Base-by-base conservation (phyloP, 73 alveolate species). In the Paramecium tetraurelia region DNA sequence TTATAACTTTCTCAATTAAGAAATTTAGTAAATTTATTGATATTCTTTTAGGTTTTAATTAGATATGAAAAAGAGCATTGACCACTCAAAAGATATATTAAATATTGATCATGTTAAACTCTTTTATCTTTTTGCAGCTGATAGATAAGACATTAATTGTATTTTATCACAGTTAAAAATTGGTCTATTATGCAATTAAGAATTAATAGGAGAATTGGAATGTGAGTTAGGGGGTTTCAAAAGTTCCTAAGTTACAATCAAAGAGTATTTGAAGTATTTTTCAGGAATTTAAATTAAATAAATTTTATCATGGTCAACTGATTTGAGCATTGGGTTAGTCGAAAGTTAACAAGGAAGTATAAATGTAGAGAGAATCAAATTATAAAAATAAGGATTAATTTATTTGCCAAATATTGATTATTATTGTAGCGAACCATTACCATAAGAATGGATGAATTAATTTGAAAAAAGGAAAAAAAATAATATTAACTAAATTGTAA, bases 361-460 rank as follows among this genome's bases (percentile, higher is more conserved):
- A 12, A 63, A 87, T 41, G 57, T 59, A 6, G 40, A 68, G 16
- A 72, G 59, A 72, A 72, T 72, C 53, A 88, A 20, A 29, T 11
- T 18, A 16, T n/a, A 69, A 33, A 70, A 89, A 59, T 41, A 43
- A 31, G 86, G 33, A 71, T 29, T 20, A 29, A 89, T 89, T 16
- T 44, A 70, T 29, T 21, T 89, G 18, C 89, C 92, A 10, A 71
- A 53, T 24, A 21, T 29, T 12, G 71, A 70, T 27, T 89, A 89
- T 71, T 89, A 89, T 89, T 70, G 92, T 33, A 20, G 92, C 72
- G 94, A 89, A 18, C 94, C 94, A 89, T 83, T 89, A 20, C 94
- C 89, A 27, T 24, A 40, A 5, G 94, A 89, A 68, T 89, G 94
- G 94, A 71, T 89, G 59, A 72, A 72, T 72, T 36, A 72, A 72